Base-by-base conservation (phyloP, 139 green algal species). In the Medakamo hakoo region DNA sequence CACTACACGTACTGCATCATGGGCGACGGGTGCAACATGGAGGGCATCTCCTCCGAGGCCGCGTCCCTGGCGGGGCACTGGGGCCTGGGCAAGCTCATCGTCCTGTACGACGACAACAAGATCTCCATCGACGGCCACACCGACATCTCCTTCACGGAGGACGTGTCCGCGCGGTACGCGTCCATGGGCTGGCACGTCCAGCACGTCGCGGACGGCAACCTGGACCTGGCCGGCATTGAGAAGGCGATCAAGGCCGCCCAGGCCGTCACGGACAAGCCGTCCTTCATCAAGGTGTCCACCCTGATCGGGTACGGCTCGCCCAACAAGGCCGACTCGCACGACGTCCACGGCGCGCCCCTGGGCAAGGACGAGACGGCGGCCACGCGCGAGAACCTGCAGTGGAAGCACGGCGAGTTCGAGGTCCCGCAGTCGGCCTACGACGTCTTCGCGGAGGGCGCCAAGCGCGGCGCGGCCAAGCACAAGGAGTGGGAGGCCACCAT, bases 1-100 rank as follows among this genome's bases (percentile, higher is more conserved):
- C 90, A 99, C 82, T 96, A 96, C 90, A 99, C 93, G 58, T 98
- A 96, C 85, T 87, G 78, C 73, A 96, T 97, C 78, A 80, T 96
- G 77, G 91, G 91, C 57, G 93, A 99, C 65, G 93, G 93, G 70
- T 97, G 91, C 83, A 96, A 91, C 80, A 97, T 98, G 93, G 93
- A 99, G 86, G 93, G 93, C 66, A 87, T 99, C 73, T 94, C 85
- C 65, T 91, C 91, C 66, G 93, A 99, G 88, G 90, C 87, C 49
- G 87, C 68, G 67, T 98, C 92, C 57, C 78, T 99, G 66, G 93
- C 93, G 3, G 93, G 89, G 64, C 93, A 99, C 82, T 96, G 87
- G 91, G 92, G 89, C 65, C 88, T 99, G 65, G 90, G 90, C 85
- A 99, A 99, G 89, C 86, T 99, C 22, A 97, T 99, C 76, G 84